Percentiles rank a stretch among this genome's conserved stretches.
Conservation (phyloP, 2,329 filamentous ascomycete genomes). For the Aspergillus niger region DNA sequence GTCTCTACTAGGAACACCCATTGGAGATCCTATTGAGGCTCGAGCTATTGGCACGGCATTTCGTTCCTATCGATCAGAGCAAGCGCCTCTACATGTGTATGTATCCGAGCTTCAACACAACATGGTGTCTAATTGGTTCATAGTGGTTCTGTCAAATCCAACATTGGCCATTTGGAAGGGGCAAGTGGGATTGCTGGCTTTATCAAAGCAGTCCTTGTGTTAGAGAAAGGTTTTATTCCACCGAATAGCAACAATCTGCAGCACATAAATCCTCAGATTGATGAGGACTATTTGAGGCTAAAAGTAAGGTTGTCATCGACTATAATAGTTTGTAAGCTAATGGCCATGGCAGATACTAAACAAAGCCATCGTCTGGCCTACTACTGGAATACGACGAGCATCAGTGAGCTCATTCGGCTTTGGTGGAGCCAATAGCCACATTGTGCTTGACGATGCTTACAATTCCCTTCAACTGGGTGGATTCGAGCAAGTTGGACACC, state of each 20-base stretch:
- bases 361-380: slow-evolving; percentile 21
- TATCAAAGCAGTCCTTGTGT: slow-evolving; percentile 47
- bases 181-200: slow-evolving; percentile 43
- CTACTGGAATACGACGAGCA: slow-evolving; percentile 18
- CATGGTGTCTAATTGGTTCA: neutral
- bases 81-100: slow-evolving; percentile 9
- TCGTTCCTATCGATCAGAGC: neutral
- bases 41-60: slow-evolving; percentile 18
- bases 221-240: slow-evolving; percentile 48
- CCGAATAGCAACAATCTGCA: slow-evolving; percentile 39
- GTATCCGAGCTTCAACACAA: neutral
- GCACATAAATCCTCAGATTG: slow-evolving; percentile 9
- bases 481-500: neutral
- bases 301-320: neutral
- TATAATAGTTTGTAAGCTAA: neutral
- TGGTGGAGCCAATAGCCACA: slow-evolving; percentile 30
- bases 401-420: slow-evolving; percentile 31
- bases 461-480: slow-evolving; percentile 7
- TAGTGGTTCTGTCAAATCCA: slow-evolving; percentile 10
- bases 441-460: slow-evolving; percentile 26
- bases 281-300: slow-evolving; percentile 5
- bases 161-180: slow-evolving; percentile 31
- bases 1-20: slow-evolving; percentile 36
- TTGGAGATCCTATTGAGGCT: slow-evolving; percentile 25
- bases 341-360: slow-evolving; percentile 13